Evolutionary conservation across 257 asterid species (phyloP).

Genomic region (Solanum megistacrolobum): DNA sequence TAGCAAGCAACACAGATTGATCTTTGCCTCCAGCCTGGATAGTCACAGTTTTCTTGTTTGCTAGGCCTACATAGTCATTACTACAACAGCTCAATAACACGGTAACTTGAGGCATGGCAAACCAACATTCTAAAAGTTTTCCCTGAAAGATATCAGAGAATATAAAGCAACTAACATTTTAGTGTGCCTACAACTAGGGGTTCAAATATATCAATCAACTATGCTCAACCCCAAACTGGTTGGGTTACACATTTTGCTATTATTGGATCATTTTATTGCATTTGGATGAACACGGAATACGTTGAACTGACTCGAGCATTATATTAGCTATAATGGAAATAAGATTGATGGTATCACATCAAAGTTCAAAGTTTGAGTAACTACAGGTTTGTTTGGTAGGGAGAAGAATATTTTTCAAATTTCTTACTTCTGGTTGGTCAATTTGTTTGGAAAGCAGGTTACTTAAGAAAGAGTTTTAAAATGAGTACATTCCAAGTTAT

Average conservation of each 20-base stretch:
- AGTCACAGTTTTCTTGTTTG: slow-evolving; percentile 89
- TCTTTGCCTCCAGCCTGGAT: slow-evolving; percentile 73
- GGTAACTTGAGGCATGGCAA: too few species aligned
- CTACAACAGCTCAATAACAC: neutral
- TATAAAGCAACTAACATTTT: neutral
- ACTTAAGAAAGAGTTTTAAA: neutral
- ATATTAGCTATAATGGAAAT: neutral
- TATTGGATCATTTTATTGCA: neutral
- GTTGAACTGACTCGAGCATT: neutral
- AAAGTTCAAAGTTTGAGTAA: neutral
- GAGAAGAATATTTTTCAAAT: neutral
- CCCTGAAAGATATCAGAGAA: too few species aligned
- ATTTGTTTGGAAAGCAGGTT: neutral
- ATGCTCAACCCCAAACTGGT: neutral
- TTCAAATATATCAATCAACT: neutral
- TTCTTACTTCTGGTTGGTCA: neutral
- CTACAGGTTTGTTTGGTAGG: neutral
- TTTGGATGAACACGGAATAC: neutral
- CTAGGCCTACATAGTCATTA: slow-evolving; percentile 41
- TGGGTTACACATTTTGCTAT: neutral
- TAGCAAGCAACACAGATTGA: slow-evolving; percentile 65
- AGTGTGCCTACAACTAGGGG: neutral
- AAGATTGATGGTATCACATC: neutral
- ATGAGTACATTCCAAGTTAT: neutral
- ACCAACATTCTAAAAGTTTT: too few species aligned